These are phyloP conservation scores for Geoglossum glabrum DNA, from an alignment of 495 filamentous ascomycete genomes.

Conservation along the genomic window DNA sequence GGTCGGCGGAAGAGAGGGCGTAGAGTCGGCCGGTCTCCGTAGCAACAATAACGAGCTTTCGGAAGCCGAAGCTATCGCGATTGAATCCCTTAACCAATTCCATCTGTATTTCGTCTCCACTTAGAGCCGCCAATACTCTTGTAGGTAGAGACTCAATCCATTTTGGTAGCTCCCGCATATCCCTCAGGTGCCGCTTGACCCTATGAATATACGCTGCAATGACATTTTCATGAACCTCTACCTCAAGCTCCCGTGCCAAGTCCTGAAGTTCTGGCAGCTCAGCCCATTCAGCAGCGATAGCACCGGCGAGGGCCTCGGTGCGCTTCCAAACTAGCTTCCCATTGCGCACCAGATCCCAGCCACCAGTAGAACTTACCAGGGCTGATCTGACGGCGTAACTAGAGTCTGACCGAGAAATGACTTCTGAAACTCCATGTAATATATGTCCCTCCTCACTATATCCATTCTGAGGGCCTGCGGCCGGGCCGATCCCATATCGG, in stretches of 20 bases:
- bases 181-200: constrained; percentile 57
- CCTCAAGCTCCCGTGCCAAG: constrained; percentile 59
- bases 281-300: constrained; percentile 57
- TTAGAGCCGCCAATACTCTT: constrained; percentile 47
- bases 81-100: constrained; percentile 31
- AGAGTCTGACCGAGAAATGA: constrained; percentile 41
- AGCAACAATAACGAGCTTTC: constrained; percentile 62
- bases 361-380: constrained; percentile 44
- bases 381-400: constrained; percentile 63
- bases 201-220: constrained; percentile 70
- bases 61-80: constrained; percentile 70
- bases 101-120: constrained; percentile 24
- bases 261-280: constrained; percentile 45
- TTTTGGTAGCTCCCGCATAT: constrained; percentile 58
- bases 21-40: constrained; percentile 64
- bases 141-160: constrained; percentile 41
- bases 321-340: constrained; percentile 64
- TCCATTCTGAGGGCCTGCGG: constrained; percentile 15
- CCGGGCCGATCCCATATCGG: constrained; percentile 37
- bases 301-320: constrained; percentile 57
- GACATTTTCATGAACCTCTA: constrained; percentile 67
- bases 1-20: constrained; percentile 54
- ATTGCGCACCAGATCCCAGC: constrained; percentile 71
- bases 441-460: constrained; percentile 20
- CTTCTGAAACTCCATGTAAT: constrained; percentile 60